These are phyloP conservation scores for Arabidopsis arenosa DNA, from an alignment of 345 rosid species.

Conservation along the genomic window DNA sequence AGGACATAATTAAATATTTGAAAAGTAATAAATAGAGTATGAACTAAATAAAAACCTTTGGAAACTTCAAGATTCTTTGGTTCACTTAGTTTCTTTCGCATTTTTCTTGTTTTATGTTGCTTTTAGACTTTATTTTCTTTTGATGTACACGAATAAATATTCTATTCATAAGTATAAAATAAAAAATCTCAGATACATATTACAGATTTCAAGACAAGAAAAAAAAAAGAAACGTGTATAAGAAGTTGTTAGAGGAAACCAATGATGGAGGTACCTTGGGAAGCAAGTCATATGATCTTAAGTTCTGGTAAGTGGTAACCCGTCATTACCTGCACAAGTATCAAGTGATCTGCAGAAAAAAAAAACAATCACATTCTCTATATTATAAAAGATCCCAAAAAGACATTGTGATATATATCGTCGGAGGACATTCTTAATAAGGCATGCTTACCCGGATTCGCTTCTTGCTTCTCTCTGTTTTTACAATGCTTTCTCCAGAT, in stretches of 20 bases:
- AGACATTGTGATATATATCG: background rate
- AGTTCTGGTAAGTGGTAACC: background rate
- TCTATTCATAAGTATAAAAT: background rate
- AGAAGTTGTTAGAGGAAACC: background rate
- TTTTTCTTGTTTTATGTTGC: background rate
- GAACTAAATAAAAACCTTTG: background rate
- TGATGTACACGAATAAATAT: background rate
- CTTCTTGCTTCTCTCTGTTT: background rate
- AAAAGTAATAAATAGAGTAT: constrained; percentile 1
- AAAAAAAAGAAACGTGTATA: background rate
- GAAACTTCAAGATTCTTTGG: constrained; percentile 33
- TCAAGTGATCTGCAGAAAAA: background rate
- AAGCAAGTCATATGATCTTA: background rate
- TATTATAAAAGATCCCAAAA: background rate
- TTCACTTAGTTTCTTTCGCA: constrained; percentile 26
- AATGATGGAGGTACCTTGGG: background rate
- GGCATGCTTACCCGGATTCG: background rate
- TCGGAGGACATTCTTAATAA: background rate
- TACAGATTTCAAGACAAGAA: background rate
- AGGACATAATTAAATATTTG: constrained; percentile 31
- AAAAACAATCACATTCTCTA: background rate
- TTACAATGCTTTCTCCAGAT: background rate
- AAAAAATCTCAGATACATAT: background rate
- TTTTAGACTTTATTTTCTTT: background rate
- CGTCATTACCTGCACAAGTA: background rate